A percentile compares a stretch with the other conserved stretches of the same genome.
phyloP scores from a whole-genome alignment of 441 rosid species.

The Jatropha multifida region DNA sequence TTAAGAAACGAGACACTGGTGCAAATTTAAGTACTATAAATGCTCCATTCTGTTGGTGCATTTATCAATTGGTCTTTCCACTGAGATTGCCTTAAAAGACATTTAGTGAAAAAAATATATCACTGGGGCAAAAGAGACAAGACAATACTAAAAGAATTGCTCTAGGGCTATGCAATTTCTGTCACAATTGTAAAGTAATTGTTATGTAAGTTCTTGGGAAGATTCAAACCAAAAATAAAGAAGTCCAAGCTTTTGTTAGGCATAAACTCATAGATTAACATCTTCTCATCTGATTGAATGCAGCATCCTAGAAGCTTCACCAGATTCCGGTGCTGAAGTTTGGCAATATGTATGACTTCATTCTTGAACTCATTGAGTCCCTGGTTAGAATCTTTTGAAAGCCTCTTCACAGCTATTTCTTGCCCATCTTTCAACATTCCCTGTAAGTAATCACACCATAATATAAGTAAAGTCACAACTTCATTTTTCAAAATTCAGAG shows the following conservation, averaged over 20 bases:
- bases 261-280: not conserved
- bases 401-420: constrained; percentile 46
- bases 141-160: not conserved
- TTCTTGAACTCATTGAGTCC: constrained; percentile 38
- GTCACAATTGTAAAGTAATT: not conserved
- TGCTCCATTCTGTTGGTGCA: not conserved
- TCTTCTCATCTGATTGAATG: not conserved
- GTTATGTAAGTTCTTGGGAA: not conserved
- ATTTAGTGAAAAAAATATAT: too few species aligned
- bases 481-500: not conserved
- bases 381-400: constrained; percentile 42
- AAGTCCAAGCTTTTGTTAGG: not conserved
- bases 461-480: not conserved
- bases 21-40: not conserved
- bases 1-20: not conserved
- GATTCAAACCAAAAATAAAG: constrained; percentile 39
- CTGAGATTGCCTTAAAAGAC: not conserved
- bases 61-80: not conserved
- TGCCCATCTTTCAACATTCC: constrained; percentile 49
- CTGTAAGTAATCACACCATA: constrained; percentile 27
- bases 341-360: not conserved
- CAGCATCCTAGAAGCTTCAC: not conserved
- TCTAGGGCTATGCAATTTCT: not conserved
- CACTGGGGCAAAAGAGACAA: not conserved
- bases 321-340: not conserved